Evolutionary conservation across 208 protist species (phyloP), one percentile per base, ranked within the genome.

Genomic region (Balamuthia mandrillaris): DNA sequence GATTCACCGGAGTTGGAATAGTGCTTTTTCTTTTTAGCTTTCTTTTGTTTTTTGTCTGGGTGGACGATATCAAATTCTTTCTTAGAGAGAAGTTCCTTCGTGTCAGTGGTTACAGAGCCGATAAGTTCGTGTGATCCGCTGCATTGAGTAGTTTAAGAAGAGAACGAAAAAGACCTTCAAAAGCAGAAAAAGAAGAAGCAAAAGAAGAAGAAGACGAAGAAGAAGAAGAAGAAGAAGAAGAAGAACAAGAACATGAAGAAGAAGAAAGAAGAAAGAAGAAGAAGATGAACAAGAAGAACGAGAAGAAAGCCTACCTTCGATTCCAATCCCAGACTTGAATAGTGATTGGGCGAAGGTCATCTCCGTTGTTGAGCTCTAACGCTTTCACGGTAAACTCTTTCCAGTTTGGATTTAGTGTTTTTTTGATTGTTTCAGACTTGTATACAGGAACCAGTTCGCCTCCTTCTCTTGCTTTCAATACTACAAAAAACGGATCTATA

Each of bases 321-420:
- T 81, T 81, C 74, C 74, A 81, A 24, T 81, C 74, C 74, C 74
- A 81, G 37, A 81, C 49, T 31, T 81, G 74, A 33, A 81, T 63
- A 27, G 63, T 35, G 1, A 81, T n/a, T 24, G 74, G 74, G 7
- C 74, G 47, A 29, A 65, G 58, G 2, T 45, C 51, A 24, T 81
- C 74, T 39, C 74, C 74, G 35, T 81, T 81, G 54, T 81, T 81
- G 7, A 81, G 24, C 33, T 42, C 35, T 10, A 33, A 27, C 10
- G 37, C 74, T 1, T 45, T 41, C 1, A 81, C 63, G n/a, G 41
- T 35, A 35, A 81, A 81, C 35, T 33, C 33, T 6, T 21, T 12
- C 74, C 74, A 81, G 51, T 58, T 37, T 16, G 74, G 74, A 37
- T 81, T 81, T 1, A 81, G 74, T 21, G 74, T 81, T 14, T 52